Base-by-base conservation (phyloP, 2,329 filamentous ascomycete genomes). In the Capronia coronata region DNA sequence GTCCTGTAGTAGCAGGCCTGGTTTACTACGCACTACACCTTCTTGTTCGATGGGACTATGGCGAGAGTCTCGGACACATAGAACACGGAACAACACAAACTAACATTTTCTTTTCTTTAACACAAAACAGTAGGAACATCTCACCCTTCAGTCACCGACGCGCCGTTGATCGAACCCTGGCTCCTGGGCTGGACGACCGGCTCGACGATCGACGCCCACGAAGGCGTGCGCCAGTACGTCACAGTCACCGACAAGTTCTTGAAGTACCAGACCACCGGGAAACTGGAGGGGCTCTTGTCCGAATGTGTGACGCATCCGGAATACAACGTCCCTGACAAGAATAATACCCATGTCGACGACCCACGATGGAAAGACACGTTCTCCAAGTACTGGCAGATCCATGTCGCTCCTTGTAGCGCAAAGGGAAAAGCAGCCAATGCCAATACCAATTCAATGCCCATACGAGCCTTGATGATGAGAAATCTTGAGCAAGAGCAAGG, bases 81-180 rank as follows among this genome's bases (percentile, higher is more conserved):
- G n/a, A n/a, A n/a, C n/a, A n/a, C n/a, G n/a, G n/a, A n/a, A n/a
- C n/a, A n/a, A n/a, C n/a, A n/a, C n/a, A n/a, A n/a, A n/a, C n/a
- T n/a, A n/a, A n/a, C n/a, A n/a, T n/a, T n/a, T n/a, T n/a, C n/a
- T n/a, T n/a, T n/a, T n/a, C n/a, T n/a, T n/a, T n/a, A n/a, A n/a
- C n/a, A n/a, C n/a, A n/a, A n/a, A n/a, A n/a, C 40, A 52, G 61
- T 77, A 1, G 74, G 75, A 25, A 79, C 76, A 0, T 68, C 79
- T 0, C 82, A 86, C 59, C 80, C 82, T 0, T 79, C 75, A 8
- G 77, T 83, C 16, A 84, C 82, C 0, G 82, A 85, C 59, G 82
- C 82, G 13, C 80, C 82, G 0, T 68, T 85, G 2, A 72, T 86
- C 6, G 75, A 83, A 52, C 82, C 82, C 0, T 66, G 75, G 43